These are phyloP conservation scores for Cornus florida DNA, from an alignment of 148 eudicot species.

Conservation along the genomic window DNA sequence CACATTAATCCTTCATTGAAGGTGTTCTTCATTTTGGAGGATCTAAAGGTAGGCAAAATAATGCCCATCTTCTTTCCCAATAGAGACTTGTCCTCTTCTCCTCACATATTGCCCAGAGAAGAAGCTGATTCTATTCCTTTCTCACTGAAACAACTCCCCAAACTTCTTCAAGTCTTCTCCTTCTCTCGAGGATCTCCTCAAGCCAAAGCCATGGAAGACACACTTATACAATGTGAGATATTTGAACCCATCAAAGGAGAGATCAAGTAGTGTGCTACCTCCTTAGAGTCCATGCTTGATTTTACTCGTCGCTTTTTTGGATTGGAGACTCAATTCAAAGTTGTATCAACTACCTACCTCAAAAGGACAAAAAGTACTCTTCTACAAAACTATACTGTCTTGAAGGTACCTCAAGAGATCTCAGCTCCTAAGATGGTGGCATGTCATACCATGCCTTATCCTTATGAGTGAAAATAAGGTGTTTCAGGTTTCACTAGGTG, in stretches of 20 bases:
- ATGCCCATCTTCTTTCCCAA: neutral
- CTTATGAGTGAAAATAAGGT: constrained; percentile 42
- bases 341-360: constrained; percentile 38
- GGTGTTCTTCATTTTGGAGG: neutral
- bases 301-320: constrained; percentile 22
- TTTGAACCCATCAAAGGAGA: constrained; percentile 37
- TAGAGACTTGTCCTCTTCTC: neutral
- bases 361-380: constrained; percentile 2
- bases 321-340: constrained; percentile 23
- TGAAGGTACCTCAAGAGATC: constrained; percentile 31
- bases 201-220: constrained; percentile 43
- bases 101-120: neutral
- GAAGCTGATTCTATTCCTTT: neutral
- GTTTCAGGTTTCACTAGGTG: constrained; percentile 34
- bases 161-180: constrained; percentile 32
- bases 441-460: constrained; percentile 68
- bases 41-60: neutral
- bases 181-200: constrained; percentile 38
- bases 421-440: constrained; percentile 32
- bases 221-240: constrained; percentile 39
- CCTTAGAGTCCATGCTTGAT: constrained; percentile 53
- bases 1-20: neutral
- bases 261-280: constrained; percentile 46
- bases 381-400: constrained; percentile 50
- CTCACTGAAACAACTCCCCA: neutral